Evolutionary conservation across 2,329 filamentous ascomycete genomes (phyloP), one percentile per base, ranked within the genome.

Genomic region (Dactylellina sp.): DNA sequence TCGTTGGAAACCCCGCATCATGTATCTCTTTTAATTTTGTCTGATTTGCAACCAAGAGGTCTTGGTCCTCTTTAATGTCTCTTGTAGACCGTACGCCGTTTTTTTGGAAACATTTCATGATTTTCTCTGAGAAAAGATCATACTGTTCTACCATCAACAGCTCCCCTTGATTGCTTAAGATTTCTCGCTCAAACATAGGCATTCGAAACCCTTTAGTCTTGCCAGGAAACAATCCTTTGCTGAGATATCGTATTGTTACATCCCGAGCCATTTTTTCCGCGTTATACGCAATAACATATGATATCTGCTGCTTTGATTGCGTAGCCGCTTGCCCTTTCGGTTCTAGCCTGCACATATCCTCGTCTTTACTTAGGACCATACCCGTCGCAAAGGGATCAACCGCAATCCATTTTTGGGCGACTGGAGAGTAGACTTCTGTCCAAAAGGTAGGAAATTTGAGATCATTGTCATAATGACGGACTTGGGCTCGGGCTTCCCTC

Each of bases 201-300:
- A 97, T 86, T 5, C 95, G 87, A 76, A 89, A 86, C 2, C 93
- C 92, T 79, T 97, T 98, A 0, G 94, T 96, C 77, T 93, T 91
- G 2, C 95, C 94, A 0, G 95, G 95, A 80, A 93, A 89, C 60
- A 90, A 86, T 66, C 91, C 91, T 20, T 89, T 88, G 78, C 90
- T 93, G 6, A 99, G 83, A 80, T 99, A 99, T 25, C 95, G 87
- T 9, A 95, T 89, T 0, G 95, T 99, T 14, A 99, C 91, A 80
- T 99, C 95, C 80, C 98, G 98, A 11, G 92, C 93, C 0, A 92
- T 93, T 1, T 91, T 92, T 79, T 98, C 93, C 1, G 87, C 82
- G 0, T 91, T 92, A 81, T 91, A 92, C 0, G 90, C 93, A 18
- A 98, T 84, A 1, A 96, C 86, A 79, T 99, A 99, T 49, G 91